Evolutionary conservation across 441 rosid genomes (phyloP), one percentile per base, ranked within the genome.

Genomic region (Kokia cookei): DNA sequence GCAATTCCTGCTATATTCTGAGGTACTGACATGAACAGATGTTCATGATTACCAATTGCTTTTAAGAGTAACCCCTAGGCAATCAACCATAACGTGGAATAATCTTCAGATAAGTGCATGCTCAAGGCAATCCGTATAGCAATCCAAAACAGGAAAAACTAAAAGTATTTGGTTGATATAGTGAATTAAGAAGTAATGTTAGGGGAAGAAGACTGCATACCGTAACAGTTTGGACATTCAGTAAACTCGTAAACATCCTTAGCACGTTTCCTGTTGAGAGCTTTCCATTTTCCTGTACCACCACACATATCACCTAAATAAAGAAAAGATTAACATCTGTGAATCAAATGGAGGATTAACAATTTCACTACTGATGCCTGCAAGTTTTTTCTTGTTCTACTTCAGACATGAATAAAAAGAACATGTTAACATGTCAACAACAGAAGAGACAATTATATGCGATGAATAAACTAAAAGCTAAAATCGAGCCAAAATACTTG

Each of bases 261-360:
- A 0, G 98, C 96, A 15, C 97, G 94, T 78, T 94, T 94, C 81
- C 97, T 76, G 84, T 92, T 92, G 43, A 94, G 97, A 73, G 98
- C 97, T 77, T 92, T 94, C 98, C 97, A 94, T 84, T 94, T 94
- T 83, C 98, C 97, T 72, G 98, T 94, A 76, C 98, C 97, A 69
- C 97, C 98, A 84, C 98, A 92, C 98, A 94, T 94, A 79, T 94
- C 98, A 76, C 98, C 98, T 92, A 83, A 64, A 83, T 32, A 65
- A 80, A 81, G 75, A 60, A 10, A 70, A 84, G 75, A 69, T 14
- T 69, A 17, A 50, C 7, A 63, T 45, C 45, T 29, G 15, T n/a
- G 26, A 68, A 68, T 51, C 58, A 50, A 22, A 26, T 27, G 11
- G n/a, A n/a, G 40, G 42, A 58, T 13, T 13, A 68, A 17, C 37